These are phyloP conservation scores for Lophiostoma macrostomum DNA, from an alignment of 495 filamentous ascomycete genomes.

Conservation along the genomic window DNA sequence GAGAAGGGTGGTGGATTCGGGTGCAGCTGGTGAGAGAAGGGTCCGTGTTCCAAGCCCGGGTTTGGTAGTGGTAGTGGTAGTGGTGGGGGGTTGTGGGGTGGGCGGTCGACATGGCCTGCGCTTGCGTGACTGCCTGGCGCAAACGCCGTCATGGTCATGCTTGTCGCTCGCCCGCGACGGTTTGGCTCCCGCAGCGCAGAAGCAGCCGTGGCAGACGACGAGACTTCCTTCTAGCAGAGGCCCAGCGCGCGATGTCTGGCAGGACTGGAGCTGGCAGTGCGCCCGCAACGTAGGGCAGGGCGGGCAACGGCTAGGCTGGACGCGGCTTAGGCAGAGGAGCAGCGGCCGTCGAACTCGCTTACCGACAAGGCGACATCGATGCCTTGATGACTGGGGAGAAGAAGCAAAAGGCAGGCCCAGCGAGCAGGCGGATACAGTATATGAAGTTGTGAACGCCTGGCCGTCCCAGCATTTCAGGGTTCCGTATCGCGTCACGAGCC, in stretches of 20 bases:
- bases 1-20: constrained; percentile 16
- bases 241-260: no score
- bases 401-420: background rate
- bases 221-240: no score
- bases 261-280: no score
- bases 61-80: constrained; percentile 7
- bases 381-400: background rate
- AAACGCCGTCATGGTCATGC: constrained; percentile 15
- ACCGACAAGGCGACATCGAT: background rate
- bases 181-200: background rate
- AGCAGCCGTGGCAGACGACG: background rate
- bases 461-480: background rate
- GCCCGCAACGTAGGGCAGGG: constrained; percentile 4
- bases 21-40: constrained; percentile 24
- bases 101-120: constrained; percentile 18
- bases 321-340: constrained; percentile 5
- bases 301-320: constrained; percentile 8
- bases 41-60: background rate
- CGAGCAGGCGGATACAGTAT: background rate
- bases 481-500: constrained; percentile 6
- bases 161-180: background rate
- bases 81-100: constrained; percentile 18
- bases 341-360: constrained; percentile 8
- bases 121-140: constrained; percentile 5
- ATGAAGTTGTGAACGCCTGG: background rate